These are phyloP conservation scores for Fusarium annulatum DNA, from an alignment of 2,329 filamentous ascomycete genomes.

Conservation along the genomic window DNA sequence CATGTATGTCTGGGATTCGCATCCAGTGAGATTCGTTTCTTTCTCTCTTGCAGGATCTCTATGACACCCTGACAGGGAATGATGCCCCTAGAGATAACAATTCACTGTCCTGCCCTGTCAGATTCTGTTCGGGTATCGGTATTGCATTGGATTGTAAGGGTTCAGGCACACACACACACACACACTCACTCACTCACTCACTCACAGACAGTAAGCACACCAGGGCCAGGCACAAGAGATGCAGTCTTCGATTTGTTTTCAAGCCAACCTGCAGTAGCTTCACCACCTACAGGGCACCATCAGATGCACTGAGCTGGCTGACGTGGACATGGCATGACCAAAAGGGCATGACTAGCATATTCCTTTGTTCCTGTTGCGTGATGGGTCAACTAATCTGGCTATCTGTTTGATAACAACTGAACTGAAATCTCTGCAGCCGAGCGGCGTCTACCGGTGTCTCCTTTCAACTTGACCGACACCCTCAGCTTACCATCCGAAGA, in stretches of 20 bases:
- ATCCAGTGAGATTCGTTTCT: conserved; percentile 8
- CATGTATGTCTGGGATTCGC: conserved; percentile 8
- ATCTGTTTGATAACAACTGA: conserved; percentile 3
- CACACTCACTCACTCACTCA: neutral
- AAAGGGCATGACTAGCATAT: neutral
- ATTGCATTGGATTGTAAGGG: conserved; percentile 19
- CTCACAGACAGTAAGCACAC: neutral
- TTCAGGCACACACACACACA: conserved; percentile 3
- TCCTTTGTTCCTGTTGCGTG: neutral
- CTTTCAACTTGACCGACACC: conserved; percentile 6
- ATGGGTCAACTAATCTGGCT: neutral
- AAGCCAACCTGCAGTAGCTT: conserved; percentile 11
- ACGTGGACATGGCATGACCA: conserved; percentile 39
- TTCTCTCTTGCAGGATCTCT: conserved; percentile 26
- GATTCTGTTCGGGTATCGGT: conserved; percentile 28
- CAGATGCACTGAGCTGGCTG: conserved; percentile 14
- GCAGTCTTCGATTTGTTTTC: conserved; percentile 9
- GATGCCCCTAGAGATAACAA: neutral
- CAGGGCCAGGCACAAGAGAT: conserved; percentile 10
- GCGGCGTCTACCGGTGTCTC: conserved; percentile 4
- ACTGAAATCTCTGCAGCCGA: conserved; percentile 16
- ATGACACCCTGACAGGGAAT: conserved; percentile 22
- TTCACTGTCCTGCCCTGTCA: conserved; percentile 1
- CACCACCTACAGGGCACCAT: conserved; percentile 6
- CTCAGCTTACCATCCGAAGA: conserved; percentile 19